Conservation (phyloP, 352 stramenopile genomes). For the Lagenidium sp. region DNA sequence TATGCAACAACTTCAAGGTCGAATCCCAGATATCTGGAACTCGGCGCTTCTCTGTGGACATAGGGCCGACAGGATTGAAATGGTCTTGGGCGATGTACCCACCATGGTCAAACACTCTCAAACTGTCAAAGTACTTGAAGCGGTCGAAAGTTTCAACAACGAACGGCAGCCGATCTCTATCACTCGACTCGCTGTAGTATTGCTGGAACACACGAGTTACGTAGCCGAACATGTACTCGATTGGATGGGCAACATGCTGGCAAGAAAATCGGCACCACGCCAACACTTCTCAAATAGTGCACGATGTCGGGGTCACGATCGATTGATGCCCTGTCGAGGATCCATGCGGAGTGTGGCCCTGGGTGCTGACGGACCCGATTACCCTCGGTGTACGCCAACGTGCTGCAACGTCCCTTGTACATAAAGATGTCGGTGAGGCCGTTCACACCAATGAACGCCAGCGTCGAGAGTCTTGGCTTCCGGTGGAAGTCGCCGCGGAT, state of each 20-base stretch:
- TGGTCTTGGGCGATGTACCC: slow-evolving; percentile 1
- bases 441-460: slow-evolving; percentile 3
- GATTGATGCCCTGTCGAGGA: slow-evolving; percentile 19
- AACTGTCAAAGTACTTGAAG: slow-evolving; percentile 4
- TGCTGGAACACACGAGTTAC: slow-evolving; percentile 1
- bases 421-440: slow-evolving; percentile 19
- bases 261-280: slow-evolving; percentile 14
- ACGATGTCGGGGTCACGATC: slow-evolving; percentile 20
- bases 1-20: no score
- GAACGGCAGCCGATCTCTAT: slow-evolving; percentile 1
- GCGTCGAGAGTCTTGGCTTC: slow-evolving; percentile 16
- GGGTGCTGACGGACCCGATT: slow-evolving; percentile 13
- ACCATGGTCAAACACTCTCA: slow-evolving; percentile 5
- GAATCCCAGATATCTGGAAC: no score
- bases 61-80: slow-evolving; percentile 4
- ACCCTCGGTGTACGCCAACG: slow-evolving; percentile 10
- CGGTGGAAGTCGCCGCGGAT: slow-evolving; percentile 16
- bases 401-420: slow-evolving; percentile 14
- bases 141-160: slow-evolving; percentile 2
- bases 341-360: slow-evolving; percentile 17
- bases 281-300: slow-evolving; percentile 17
- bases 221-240: slow-evolving; percentile 21
- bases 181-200: slow-evolving; percentile 9
- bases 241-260: slow-evolving; percentile 17
- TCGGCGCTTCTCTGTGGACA: slow-evolving; percentile 6